Percentiles rank a stretch among this genome's conserved stretches.
Evolutionary conservation across 345 rosid genomes (phyloP).

Genomic region (Viola odorata): DNA sequence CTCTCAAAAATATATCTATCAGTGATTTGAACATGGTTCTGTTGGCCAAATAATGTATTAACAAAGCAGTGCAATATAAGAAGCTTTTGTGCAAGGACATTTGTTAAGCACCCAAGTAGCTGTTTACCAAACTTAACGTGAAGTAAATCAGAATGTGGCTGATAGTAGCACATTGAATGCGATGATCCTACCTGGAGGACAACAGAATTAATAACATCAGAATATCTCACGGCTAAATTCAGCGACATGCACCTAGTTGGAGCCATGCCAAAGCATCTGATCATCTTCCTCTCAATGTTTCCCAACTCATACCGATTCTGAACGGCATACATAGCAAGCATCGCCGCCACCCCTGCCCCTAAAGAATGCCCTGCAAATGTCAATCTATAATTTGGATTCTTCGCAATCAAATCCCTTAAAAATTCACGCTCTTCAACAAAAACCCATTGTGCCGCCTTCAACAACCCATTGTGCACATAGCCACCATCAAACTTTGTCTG

Average conservation of each 20-base stretch:
- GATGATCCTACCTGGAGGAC: constrained; percentile 70
- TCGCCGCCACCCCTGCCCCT: constrained; percentile 76
- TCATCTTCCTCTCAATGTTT: constrained; percentile 64
- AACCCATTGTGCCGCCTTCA: constrained; percentile 82
- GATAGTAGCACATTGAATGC: constrained; percentile 13
- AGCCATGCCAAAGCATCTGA: constrained; percentile 84
- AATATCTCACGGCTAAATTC: constrained; percentile 86
- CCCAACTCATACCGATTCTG: constrained; percentile 60
- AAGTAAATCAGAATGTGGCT: not conserved
- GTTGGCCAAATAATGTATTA: too few species aligned
- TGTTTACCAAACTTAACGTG: too few species aligned
- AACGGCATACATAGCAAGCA: constrained; percentile 54
- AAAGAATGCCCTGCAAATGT: constrained; percentile 89
- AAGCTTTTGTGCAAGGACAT: too few species aligned
- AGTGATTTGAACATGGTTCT: too few species aligned
- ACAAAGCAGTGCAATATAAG: too few species aligned
- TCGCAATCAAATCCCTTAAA: constrained; percentile 51
- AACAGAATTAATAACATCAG: constrained; percentile 75
- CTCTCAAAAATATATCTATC: too few species aligned
- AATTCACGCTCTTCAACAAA: constrained; percentile 58
- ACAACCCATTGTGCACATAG: constrained; percentile 80
- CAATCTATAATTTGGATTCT: constrained; percentile 57
- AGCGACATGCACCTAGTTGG: constrained; percentile 88
- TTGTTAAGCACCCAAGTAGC: too few species aligned
- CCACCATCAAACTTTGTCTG: constrained; percentile 90